Conservation (phyloP, 148 eudicot genomes). For the Fagopyrum esculentum region DNA sequence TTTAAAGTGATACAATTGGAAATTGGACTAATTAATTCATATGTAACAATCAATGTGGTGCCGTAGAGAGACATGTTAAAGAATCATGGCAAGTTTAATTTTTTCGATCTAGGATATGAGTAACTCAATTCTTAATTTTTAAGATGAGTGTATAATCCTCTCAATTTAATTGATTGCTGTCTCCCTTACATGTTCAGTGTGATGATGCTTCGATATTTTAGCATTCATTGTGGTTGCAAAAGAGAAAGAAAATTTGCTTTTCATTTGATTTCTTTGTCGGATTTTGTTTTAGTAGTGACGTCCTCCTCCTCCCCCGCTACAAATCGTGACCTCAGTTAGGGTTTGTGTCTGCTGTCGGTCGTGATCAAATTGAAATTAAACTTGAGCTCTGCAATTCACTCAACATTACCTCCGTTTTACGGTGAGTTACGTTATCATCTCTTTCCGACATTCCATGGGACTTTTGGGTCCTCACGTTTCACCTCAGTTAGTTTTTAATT, state of each 20-base stretch:
- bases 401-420: too few relatives aligned
- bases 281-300: not conserved
- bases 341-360: too few relatives aligned
- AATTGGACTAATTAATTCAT: slow-evolving; percentile 53
- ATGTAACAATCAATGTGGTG: slow-evolving; percentile 73
- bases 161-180: not conserved
- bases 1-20: not conserved
- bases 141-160: not conserved
- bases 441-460: too few relatives aligned
- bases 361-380: too few relatives aligned
- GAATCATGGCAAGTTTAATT: slow-evolving; percentile 32
- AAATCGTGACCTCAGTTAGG: too few relatives aligned
- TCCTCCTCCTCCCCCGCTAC: not conserved
- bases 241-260: not conserved
- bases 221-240: not conserved
- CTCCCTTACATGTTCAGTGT: not conserved
- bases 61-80: slow-evolving; percentile 78
- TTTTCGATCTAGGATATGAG: not conserved
- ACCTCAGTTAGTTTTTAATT: too few relatives aligned
- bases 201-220: not conserved
- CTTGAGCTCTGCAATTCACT: too few relatives aligned
- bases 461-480: too few relatives aligned
- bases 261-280: not conserved
- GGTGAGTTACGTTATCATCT: too few relatives aligned
- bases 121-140: not conserved